Base-by-base conservation (phyloP, 2,329 filamentous ascomycete species). In the Sarocladium oryzae region DNA sequence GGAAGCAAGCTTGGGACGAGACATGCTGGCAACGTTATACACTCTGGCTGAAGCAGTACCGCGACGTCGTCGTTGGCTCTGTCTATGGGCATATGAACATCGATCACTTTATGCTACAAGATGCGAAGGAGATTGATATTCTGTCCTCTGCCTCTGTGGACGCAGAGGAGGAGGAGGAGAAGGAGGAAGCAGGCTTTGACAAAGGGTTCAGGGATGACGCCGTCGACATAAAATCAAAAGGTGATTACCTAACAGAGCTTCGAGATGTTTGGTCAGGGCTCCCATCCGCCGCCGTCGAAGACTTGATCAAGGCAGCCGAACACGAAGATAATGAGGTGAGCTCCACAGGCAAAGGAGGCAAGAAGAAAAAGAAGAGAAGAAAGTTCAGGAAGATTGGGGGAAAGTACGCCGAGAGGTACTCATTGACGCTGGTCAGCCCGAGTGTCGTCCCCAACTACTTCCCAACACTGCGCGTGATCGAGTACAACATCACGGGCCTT, bases 1-100 rank as follows among this genome's bases (percentile, higher is more conserved):
- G 83, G 69, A 97, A 97, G 74, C 80, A 82, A 61, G 84, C 82
- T 55, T 99, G 93, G 93, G 90, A 96, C 58, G 92, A 97, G 73
- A 90, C 88, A 0, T 99, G 93, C 70, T 99, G 92, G 91, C 92
- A 96, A 66, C 96, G 95, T 65, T 99, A 96, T 68, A 87, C 89
- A 0, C 72, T 97, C 3, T 97, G 91, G 89, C 72, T 92, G 61
- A 80, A 83, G 58, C 89, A 95, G 66, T 99, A 90, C 67, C 86
- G 93, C 30, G 93, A 99, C 65, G 85, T 99, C 33, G 77, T 99
- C 18, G 77, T 91, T 18, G 83, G 81, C 11, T 83, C 82, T 23
- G 63, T 95, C 5, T 99, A 87, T 62, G 93, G 92, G 1, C 93
- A 99, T 65, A 97, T 99, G 93, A 99, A 99, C 63, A 88, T 96